Base-by-base conservation (phyloP, 106 monocot species). In the Dendrobium officinale region DNA sequence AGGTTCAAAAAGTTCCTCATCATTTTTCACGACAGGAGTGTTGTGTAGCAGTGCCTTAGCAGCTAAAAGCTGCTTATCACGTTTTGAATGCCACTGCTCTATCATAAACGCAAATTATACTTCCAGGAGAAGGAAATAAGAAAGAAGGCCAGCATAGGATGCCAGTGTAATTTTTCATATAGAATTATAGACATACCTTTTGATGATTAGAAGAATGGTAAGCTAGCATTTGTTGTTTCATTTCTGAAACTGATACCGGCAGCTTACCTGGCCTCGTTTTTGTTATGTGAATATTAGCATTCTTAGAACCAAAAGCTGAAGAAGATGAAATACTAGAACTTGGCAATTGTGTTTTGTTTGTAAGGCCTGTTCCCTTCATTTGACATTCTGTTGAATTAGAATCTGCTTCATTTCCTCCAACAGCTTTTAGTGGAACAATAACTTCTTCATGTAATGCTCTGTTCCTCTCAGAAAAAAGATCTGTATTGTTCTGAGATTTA, bases 21-120 rank as follows among this genome's bases (percentile, higher is more conserved):
- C 84, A 47, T 31, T 77, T 48, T 42, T 85, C 59, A 89, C 75
- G 8, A 48, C 16, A 0, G 85, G 85, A 73, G 85, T 85, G 24
- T 88, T 87, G 47, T 90, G 80, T 33, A 90, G 84, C 77, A 82
- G 81, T 47, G 18, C 76, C 77, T 82, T 94, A 78, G 81, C 86
- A 20, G 81, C 83, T 75, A 90, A 80, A 72, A 94, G 77, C 55
- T 90, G 68, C 72, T 82, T 77, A 58, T 91, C 94, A 42, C 33
- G 84, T 27, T 67, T 72, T 7, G 91, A 91, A 55, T 68, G 73
- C 82, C 86, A 85, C 48, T 67, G 70, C 75, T 84, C 91, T 29
- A 61, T 59, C 37, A 73, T 6, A 27, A 41, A 72, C 45, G 42
- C 33, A 75, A 72, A 27, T 37, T 44, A 70, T 54, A 27, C 7